Evolutionary conservation across 2,329 filamentous ascomycete species (phyloP).

Genomic region (Neocucurbitaria cava): DNA sequence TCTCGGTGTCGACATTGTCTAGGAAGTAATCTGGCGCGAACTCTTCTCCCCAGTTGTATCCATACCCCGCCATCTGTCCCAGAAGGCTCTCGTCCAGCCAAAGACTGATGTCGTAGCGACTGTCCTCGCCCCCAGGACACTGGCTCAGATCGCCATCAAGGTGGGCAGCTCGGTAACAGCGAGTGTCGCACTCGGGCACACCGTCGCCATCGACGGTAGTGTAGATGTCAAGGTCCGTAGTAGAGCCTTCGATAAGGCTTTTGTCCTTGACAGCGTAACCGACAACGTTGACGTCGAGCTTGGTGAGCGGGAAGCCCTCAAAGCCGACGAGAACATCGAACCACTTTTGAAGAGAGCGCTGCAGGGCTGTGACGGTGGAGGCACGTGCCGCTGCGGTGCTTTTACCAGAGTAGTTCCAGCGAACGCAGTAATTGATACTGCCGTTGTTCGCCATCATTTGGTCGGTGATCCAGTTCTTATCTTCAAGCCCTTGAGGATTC

Average conservation of each 20-base stretch:
- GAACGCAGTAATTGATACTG: slow-evolving; percentile 50
- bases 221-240: slow-evolving; percentile 50
- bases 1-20: slow-evolving; percentile 43
- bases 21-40: slow-evolving; percentile 55
- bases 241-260: slow-evolving; percentile 47
- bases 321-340: slow-evolving; percentile 55
- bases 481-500: slow-evolving; percentile 28
- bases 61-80: slow-evolving; percentile 41
- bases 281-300: slow-evolving; percentile 51
- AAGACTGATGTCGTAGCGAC: slow-evolving; percentile 28
- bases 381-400: slow-evolving; percentile 50
- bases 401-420: slow-evolving; percentile 52
- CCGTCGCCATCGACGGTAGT: slow-evolving; percentile 51
- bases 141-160: slow-evolving; percentile 52
- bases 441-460: slow-evolving; percentile 23
- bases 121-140: neutral
- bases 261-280: slow-evolving; percentile 54
- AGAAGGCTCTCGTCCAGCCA: slow-evolving; percentile 57
- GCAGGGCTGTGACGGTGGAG: slow-evolving; percentile 45
- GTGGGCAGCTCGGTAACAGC: slow-evolving; percentile 55
- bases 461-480: slow-evolving; percentile 42
- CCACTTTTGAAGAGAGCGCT: slow-evolving; percentile 51
- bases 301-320: slow-evolving; percentile 53
- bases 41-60: slow-evolving; percentile 57
- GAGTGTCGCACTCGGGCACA: slow-evolving; percentile 51